Percentiles rank a stretch among this genome's conserved stretches.
Conservation (phyloP, 2,329 filamentous ascomycete species). For the Colletotrichum aenigma region DNA sequence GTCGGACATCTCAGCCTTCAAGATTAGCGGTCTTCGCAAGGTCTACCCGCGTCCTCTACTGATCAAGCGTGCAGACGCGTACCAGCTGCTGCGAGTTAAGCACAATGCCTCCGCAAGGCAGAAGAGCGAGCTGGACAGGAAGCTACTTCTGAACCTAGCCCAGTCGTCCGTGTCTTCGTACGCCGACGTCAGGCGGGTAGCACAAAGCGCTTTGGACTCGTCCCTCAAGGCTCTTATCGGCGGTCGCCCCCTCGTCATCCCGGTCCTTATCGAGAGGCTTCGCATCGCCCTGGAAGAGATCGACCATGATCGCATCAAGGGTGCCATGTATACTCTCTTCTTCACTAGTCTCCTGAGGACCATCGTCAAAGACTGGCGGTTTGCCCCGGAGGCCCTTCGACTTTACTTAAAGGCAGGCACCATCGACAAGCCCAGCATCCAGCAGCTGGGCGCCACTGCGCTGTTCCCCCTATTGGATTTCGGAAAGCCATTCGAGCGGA, state of each 20-base stretch:
- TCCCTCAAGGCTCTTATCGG: slow-evolving; percentile 91
- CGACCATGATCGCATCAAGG: slow-evolving; percentile 93
- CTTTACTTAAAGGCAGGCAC: slow-evolving; percentile 88
- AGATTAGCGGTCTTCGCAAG: slow-evolving; percentile 90
- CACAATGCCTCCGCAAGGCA: slow-evolving; percentile 90
- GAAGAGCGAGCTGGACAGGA: slow-evolving; percentile 89
- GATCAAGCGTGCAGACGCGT: slow-evolving; percentile 90
- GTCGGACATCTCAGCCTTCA: slow-evolving; percentile 89
- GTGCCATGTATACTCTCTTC: slow-evolving; percentile 87
- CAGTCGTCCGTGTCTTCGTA: slow-evolving; percentile 91
- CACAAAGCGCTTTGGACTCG: slow-evolving; percentile 90
- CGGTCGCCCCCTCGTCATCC: slow-evolving; percentile 86
- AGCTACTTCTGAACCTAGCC: slow-evolving; percentile 82
- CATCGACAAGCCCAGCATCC: slow-evolving; percentile 93
- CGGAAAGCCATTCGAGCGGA: slow-evolving; percentile 83
- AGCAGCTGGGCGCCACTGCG: slow-evolving; percentile 81
- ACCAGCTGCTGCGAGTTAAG: slow-evolving; percentile 90
- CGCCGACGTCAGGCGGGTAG: slow-evolving; percentile 92
- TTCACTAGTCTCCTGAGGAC: slow-evolving; percentile 90
- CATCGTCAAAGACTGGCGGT: slow-evolving; percentile 90
- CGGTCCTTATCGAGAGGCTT: slow-evolving; percentile 80
- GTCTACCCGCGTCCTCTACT: slow-evolving; percentile 92
- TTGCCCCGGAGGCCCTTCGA: slow-evolving; percentile 86
- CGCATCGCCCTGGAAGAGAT: slow-evolving; percentile 78
- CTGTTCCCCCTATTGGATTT: slow-evolving; percentile 91